These are phyloP conservation scores for Barnettozyma hawaiiensis DNA, from an alignment of 1,139 yeast genomes.

Conservation along the genomic window DNA sequence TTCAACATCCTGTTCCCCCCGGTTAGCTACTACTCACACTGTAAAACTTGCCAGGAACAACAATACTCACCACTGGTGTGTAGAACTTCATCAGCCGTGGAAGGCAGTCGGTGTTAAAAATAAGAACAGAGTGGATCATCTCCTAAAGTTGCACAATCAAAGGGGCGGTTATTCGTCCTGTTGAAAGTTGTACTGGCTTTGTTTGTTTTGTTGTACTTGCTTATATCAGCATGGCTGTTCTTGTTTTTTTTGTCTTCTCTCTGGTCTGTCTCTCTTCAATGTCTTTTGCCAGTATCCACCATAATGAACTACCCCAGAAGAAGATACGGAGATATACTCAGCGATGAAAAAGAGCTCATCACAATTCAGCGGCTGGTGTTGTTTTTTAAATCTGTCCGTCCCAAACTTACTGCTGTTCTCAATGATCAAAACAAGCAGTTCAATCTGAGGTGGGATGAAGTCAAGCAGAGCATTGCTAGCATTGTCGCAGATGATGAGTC, in stretches of 20 bases:
- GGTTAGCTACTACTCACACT: too few species aligned
- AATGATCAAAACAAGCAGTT: slow-evolving; percentile 1
- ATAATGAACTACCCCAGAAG: neutral
- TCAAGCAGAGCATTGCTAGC: neutral
- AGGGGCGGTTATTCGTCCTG: too few species aligned
- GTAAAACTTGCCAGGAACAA: too few species aligned
- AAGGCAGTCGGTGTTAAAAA: slow-evolving; percentile 86
- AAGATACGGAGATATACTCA: slow-evolving; percentile 9
- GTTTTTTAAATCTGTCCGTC: slow-evolving; percentile 14
- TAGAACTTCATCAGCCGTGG: slow-evolving; percentile 90
- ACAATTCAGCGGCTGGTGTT: slow-evolving; percentile 11
- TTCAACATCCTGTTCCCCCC: slow-evolving; percentile 45
- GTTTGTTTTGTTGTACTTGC: too few species aligned
- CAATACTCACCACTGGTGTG: slow-evolving; percentile 58
- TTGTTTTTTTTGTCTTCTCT: too few species aligned
- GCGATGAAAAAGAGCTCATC: slow-evolving; percentile 10
- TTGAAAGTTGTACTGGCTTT: too few species aligned
- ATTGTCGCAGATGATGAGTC: neutral
- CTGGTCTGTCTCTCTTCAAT: neutral
- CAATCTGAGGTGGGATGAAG: slow-evolving; percentile 4
- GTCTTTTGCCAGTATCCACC: neutral
- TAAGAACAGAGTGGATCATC: slow-evolving; percentile 88
- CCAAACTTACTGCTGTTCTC: slow-evolving; percentile 8
- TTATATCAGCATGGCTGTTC: neutral
- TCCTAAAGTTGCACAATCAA: too few species aligned